Evolutionary conservation across 1,284 basidiomycete species (phyloP).

Genomic region (Rhodotorula sp.): DNA sequence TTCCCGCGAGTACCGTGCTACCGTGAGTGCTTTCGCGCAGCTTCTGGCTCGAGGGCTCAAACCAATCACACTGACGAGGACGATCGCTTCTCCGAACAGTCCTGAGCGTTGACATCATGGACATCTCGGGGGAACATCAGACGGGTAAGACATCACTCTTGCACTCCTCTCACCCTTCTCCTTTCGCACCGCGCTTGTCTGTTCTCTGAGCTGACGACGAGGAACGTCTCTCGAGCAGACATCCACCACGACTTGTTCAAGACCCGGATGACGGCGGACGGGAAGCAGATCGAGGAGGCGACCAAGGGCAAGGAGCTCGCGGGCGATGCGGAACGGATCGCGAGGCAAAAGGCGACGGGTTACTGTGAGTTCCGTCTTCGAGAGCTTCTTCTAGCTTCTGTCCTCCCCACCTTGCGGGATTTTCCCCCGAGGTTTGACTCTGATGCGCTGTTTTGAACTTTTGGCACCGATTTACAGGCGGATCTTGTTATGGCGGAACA

Average conservation of each 20-base stretch:
- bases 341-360: constrained; percentile 59
- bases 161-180: neutral
- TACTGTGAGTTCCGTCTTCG: constrained; percentile 52
- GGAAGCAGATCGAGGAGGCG: constrained; percentile 59
- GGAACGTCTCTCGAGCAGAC: constrained; percentile 53
- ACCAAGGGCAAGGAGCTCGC: constrained; percentile 60
- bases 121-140: constrained; percentile 94
- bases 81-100: constrained; percentile 57
- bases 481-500: constrained; percentile 93
- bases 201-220: neutral
- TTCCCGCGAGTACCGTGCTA: constrained; percentile 98
- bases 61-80: neutral
- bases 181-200: neutral
- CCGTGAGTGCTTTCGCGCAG: constrained; percentile 59
- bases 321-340: constrained; percentile 80
- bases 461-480: constrained; percentile 53
- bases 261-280: constrained; percentile 67
- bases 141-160: constrained; percentile 50
- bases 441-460: too few species aligned
- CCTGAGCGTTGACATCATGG: constrained; percentile 93
- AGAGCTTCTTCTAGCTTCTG: neutral
- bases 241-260: constrained; percentile 86
- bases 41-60: too few species aligned
- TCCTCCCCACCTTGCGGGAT: neutral
- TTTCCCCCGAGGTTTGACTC: too few species aligned